These are phyloP conservation scores for Boletus sp. DNA, from an alignment of 768 basidiomycete species.

Conservation along the genomic window DNA sequence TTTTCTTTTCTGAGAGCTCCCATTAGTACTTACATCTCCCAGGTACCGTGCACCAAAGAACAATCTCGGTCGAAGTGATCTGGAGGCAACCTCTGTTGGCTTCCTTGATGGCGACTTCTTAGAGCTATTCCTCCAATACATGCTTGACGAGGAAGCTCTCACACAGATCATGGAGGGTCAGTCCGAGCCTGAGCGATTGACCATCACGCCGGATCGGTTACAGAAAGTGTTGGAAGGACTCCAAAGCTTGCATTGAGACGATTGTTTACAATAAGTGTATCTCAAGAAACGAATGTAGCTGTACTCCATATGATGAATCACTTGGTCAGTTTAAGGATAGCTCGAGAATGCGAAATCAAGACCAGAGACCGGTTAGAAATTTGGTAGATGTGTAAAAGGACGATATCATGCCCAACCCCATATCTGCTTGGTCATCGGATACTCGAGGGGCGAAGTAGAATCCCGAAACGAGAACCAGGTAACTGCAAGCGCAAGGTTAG, in stretches of 20 bases:
- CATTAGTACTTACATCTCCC: constrained; percentile 1
- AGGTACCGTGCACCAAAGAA: constrained; percentile 75
- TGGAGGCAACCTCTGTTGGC: constrained; percentile 56
- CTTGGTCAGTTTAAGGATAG: constrained; percentile 4
- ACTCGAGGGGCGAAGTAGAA: constrained; percentile 83
- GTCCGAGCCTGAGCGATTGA: constrained; percentile 57
- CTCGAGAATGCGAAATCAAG: constrained; percentile 1
- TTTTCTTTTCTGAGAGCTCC: not conserved
- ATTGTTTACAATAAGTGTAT: constrained; percentile 11
- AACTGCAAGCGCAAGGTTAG: constrained; percentile 47
- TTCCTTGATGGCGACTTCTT: constrained; percentile 91
- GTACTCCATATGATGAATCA: constrained; percentile 4
- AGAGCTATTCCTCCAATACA: constrained; percentile 57
- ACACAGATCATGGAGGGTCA: constrained; percentile 55
- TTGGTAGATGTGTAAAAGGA: constrained; percentile 1
- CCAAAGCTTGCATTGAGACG: constrained; percentile 53
- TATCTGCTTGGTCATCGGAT: constrained; percentile 20
- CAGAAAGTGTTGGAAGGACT: constrained; percentile 47
- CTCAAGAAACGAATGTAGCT: constrained; percentile 19
- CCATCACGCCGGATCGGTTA: constrained; percentile 36
- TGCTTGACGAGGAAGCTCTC: constrained; percentile 40
- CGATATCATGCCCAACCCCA: constrained; percentile 2
- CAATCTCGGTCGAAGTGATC: constrained; percentile 54
- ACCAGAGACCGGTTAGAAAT: constrained; percentile 16
- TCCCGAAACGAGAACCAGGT: constrained; percentile 85